phyloP scores from a whole-genome alignment of 148 eudicot genomes.

The Cornus suecica region DNA sequence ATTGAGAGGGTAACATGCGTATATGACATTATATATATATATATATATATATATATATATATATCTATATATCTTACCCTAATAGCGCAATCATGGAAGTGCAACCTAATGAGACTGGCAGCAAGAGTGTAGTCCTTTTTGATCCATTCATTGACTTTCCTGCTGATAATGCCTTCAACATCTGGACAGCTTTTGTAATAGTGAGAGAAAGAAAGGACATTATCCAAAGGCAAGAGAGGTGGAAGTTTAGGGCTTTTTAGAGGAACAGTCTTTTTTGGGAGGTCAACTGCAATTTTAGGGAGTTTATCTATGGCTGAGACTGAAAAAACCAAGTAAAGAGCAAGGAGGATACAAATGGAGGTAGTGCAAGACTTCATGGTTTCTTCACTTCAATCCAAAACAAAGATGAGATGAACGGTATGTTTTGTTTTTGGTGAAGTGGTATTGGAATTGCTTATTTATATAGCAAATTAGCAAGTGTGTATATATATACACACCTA shows the following conservation, averaged over 20 bases:
- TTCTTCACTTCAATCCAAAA: background rate
- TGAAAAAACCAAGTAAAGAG: constrained; percentile 10
- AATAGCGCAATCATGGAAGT: constrained; percentile 73
- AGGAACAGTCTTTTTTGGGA: no score
- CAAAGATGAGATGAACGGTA: background rate
- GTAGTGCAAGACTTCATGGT: constrained; percentile 17
- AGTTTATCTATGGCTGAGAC: constrained; percentile 9
- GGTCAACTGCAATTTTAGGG: no score
- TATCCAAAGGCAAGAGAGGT: constrained; percentile 10
- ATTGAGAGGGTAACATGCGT: no score
- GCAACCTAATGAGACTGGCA: constrained; percentile 62
- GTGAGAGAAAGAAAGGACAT: constrained; percentile 32
- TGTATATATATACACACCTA: no score
- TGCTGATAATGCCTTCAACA: constrained; percentile 49
- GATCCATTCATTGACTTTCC: constrained; percentile 36
- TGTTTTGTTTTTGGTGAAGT: background rate
- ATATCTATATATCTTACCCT: no score
- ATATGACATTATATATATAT: no score
- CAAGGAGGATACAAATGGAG: constrained; percentile 13
- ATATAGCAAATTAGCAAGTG: background rate
- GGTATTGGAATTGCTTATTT: background rate
- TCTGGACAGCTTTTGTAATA: constrained; percentile 46
- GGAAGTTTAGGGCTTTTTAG: no score
- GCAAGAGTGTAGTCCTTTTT: constrained; percentile 54
- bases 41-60: no score